A percentile compares a stretch with the other conserved stretches of the same genome.
Conservation (phyloP, 495 filamentous ascomycete species). For the Penicillium simplicissimum region DNA sequence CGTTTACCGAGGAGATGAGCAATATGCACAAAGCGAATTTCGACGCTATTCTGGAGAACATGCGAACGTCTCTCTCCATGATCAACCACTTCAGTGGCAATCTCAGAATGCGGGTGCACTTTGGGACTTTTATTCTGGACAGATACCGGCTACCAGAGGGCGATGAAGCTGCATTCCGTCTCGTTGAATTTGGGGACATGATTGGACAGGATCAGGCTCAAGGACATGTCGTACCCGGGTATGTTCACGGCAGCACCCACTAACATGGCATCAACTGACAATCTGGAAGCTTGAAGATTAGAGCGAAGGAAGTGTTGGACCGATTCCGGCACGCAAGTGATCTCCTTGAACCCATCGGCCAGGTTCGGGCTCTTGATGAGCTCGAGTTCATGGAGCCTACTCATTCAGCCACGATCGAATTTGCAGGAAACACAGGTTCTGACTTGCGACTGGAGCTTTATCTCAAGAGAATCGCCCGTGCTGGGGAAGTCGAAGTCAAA, state of each 20-base stretch:
- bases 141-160: constrained; percentile 42
- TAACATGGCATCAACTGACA: neutral
- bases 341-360: constrained; percentile 51
- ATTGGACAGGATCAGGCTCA: constrained; percentile 39
- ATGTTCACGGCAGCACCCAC: constrained; percentile 8
- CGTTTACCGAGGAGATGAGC: neutral
- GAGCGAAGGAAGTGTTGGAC: constrained; percentile 26
- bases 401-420: constrained; percentile 47
- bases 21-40: neutral
- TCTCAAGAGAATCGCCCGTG: constrained; percentile 25
- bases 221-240: constrained; percentile 43
- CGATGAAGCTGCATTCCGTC: constrained; percentile 31
- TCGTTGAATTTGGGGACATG: constrained; percentile 53
- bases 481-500: constrained; percentile 32
- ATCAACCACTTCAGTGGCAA: constrained; percentile 39
- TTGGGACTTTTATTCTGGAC: constrained; percentile 55
- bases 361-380: constrained; percentile 25
- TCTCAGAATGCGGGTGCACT: constrained; percentile 55
- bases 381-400: constrained; percentile 30
- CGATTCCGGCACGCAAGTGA: constrained; percentile 32
- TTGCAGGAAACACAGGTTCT: constrained; percentile 29
- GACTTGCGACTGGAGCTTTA: constrained; percentile 42
- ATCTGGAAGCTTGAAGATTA: constrained; percentile 24
- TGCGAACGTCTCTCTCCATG: constrained; percentile 32
- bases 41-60: constrained; percentile 20